Conservation (phyloP, 2,329 filamentous ascomycete species). For the Fusarium pilosicola region DNA sequence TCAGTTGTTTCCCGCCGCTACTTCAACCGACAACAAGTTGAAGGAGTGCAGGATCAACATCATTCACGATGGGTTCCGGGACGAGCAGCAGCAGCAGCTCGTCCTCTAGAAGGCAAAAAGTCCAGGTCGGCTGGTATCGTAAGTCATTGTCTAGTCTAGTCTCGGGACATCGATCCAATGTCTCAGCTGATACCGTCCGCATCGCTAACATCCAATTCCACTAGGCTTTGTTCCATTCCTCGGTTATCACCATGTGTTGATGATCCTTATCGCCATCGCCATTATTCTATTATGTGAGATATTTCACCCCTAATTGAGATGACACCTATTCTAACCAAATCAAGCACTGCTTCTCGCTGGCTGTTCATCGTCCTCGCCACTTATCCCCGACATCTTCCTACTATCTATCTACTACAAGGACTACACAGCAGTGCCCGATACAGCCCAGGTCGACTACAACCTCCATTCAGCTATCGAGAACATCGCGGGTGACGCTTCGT, state of each 20-base stretch:
- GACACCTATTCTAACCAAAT: constrained; percentile 1
- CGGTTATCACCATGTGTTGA: constrained; percentile 87
- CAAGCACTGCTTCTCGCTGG: constrained; percentile 90
- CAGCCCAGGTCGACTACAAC: constrained; percentile 90
- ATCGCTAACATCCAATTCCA: constrained; percentile 34
- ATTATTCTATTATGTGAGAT: constrained; percentile 96
- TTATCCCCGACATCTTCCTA: constrained; percentile 96
- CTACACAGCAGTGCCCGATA: constrained; percentile 83
- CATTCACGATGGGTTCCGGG: constrained; percentile 39
- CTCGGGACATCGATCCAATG: constrained; percentile 31
- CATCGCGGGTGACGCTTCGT: constrained; percentile 83
- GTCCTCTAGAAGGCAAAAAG: constrained; percentile 47
- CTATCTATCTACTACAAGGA: constrained; percentile 96
- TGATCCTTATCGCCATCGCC: constrained; percentile 93
- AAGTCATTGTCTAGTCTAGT: constrained; percentile 42
- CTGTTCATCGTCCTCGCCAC: constrained; percentile 94
- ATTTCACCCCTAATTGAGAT: neutral
- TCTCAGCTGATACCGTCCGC: neutral
- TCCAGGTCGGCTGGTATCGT: constrained; percentile 63
- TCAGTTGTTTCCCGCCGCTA: constrained; percentile 20
- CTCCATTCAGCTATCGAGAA: constrained; percentile 87
- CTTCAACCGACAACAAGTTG: constrained; percentile 16
- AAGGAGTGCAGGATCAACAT: constrained; percentile 32
- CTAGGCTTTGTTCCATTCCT: constrained; percentile 74
- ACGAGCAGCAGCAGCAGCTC: constrained; percentile 41